A percentile compares a stretch with the other conserved stretches of the same genome.
phyloP scores from a whole-genome alignment of 805 yeast species.

The Cyberlindnera suaveolens region DNA sequence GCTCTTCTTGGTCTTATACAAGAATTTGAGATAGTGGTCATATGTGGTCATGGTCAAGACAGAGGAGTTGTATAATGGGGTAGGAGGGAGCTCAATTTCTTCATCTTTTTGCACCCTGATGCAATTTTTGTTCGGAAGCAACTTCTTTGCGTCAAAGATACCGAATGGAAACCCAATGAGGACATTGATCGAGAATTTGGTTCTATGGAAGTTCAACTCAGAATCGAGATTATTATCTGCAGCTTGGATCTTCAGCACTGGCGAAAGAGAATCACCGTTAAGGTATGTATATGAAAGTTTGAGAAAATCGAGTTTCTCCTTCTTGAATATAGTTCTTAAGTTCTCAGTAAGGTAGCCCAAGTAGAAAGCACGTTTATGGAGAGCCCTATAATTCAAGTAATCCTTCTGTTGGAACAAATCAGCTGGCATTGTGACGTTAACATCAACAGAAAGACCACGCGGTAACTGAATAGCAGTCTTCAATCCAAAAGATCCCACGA shows the following conservation, averaged over 20 bases:
- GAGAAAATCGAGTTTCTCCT: constrained; percentile 43
- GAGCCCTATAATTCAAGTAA: constrained; percentile 80
- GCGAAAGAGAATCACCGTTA: constrained; percentile 73
- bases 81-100: constrained; percentile 49
- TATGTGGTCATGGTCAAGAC: constrained; percentile 63
- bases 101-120: constrained; percentile 51
- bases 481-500: constrained; percentile 86
- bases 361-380: constrained; percentile 86
- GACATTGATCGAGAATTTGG: constrained; percentile 66
- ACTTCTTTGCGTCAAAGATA: constrained; percentile 66
- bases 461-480: constrained; percentile 71
- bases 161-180: constrained; percentile 69
- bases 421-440: constrained; percentile 77
- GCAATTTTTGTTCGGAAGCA: constrained; percentile 76
- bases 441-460: constrained; percentile 63
- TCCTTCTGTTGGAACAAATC: constrained; percentile 78
- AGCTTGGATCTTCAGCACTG: constrained; percentile 62
- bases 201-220: constrained; percentile 56
- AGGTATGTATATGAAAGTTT: constrained; percentile 58
- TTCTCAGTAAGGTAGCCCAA: constrained; percentile 70
- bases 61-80: constrained; percentile 84
- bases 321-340: constrained; percentile 46
- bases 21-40: constrained; percentile 64
- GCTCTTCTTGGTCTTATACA: constrained; percentile 68
- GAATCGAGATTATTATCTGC: constrained; percentile 37